These are phyloP conservation scores for Microsporum canis DNA, from an alignment of 2,329 filamentous ascomycete species.

Conservation along the genomic window DNA sequence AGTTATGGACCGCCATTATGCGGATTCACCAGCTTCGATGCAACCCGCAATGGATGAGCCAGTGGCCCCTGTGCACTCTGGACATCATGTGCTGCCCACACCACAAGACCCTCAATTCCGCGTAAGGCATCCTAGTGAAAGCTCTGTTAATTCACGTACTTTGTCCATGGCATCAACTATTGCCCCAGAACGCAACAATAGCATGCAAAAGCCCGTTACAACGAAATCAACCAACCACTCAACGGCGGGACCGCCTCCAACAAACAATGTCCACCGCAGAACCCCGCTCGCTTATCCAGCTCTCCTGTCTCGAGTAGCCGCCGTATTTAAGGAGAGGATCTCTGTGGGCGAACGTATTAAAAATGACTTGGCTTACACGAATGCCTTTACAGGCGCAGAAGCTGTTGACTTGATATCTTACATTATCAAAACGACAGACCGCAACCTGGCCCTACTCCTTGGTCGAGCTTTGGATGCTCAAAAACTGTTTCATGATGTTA, in stretches of 20 bases:
- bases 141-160: slow-evolving; percentile 45
- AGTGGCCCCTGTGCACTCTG: not conserved
- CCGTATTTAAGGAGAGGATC: slow-evolving; percentile 84
- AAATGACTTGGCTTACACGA: slow-evolving; percentile 94
- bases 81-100: slow-evolving; percentile 7
- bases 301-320: slow-evolving; percentile 80
- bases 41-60: slow-evolving; percentile 32
- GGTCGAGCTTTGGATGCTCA: slow-evolving; percentile 90
- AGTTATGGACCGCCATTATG: slow-evolving; percentile 23
- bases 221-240: slow-evolving; percentile 41
- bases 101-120: slow-evolving; percentile 17
- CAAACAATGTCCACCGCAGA: slow-evolving; percentile 49
- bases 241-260: slow-evolving; percentile 40
- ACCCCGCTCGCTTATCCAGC: slow-evolving; percentile 89
- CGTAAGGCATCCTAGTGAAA: slow-evolving; percentile 35
- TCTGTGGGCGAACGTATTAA: slow-evolving; percentile 79
- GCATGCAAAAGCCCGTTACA: slow-evolving; percentile 33
- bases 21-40: slow-evolving; percentile 37
- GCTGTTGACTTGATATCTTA: slow-evolving; percentile 91
- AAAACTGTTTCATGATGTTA: slow-evolving; percentile 98
- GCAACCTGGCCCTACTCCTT: slow-evolving; percentile 81
- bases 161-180: slow-evolving; percentile 82
- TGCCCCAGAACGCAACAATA: slow-evolving; percentile 48
- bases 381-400: slow-evolving; percentile 89
- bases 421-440: slow-evolving; percentile 93